phyloP scores from a whole-genome alignment of 805 yeast species.

The Hanseniaspora lindneri region DNA sequence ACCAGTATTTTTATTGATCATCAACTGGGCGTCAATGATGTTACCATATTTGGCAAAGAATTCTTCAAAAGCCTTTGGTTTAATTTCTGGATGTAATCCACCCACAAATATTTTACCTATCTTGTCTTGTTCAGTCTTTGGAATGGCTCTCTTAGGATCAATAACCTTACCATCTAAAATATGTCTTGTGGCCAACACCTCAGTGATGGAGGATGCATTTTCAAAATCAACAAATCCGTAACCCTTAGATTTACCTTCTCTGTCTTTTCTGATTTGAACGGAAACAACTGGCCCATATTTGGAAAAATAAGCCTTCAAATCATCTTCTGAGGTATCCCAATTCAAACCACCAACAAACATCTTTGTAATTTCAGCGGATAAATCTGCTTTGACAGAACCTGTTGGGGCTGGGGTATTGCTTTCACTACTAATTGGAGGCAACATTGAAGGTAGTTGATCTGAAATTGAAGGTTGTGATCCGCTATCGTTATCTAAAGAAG shows the following conservation, averaged over 20 bases:
- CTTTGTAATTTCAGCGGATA: slow-evolving; percentile 67
- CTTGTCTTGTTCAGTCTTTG: slow-evolving; percentile 92
- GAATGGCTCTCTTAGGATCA: slow-evolving; percentile 95
- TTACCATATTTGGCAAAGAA: slow-evolving; percentile 81
- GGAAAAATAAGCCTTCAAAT: slow-evolving; percentile 65
- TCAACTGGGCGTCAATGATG: slow-evolving; percentile 88
- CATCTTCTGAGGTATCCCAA: slow-evolving; percentile 94
- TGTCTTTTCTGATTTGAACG: slow-evolving; percentile 86
- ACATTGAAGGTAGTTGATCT: too few relatives aligned
- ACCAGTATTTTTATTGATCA: slow-evolving; percentile 96
- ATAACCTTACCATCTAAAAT: slow-evolving; percentile 88
- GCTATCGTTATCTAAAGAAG: not conserved
- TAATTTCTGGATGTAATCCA: slow-evolving; percentile 88
- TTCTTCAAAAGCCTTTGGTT: slow-evolving; percentile 76
- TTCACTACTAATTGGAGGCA: not conserved
- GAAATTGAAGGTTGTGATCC: not conserved
- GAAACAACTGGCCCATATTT: slow-evolving; percentile 84
- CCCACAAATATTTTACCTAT: slow-evolving; percentile 96
- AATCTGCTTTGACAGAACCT: slow-evolving; percentile 35
- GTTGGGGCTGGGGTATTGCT: slow-evolving; percentile 6
- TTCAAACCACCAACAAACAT: slow-evolving; percentile 95
- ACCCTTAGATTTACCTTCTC: slow-evolving; percentile 84
- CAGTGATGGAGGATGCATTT: slow-evolving; percentile 70
- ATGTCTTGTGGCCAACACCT: slow-evolving; percentile 75
- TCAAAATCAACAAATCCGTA: slow-evolving; percentile 87